Percentiles rank a stretch among this genome's conserved stretches.
Evolutionary conservation across 2,329 filamentous ascomycete genomes (phyloP).

Genomic region (Aspergillus quadricinctus): DNA sequence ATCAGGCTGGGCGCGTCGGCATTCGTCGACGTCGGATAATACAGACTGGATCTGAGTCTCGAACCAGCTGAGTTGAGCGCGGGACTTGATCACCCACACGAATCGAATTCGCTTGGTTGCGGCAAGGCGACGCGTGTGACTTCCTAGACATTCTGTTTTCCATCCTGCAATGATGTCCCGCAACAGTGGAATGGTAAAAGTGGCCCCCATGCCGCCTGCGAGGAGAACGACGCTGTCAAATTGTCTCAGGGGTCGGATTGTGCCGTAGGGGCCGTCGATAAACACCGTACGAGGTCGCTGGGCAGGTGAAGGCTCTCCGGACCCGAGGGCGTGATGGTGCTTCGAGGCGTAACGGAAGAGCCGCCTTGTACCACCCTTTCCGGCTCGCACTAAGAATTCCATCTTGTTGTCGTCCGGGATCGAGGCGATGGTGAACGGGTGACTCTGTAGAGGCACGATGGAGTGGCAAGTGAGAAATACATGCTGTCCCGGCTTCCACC

Average conservation of each 20-base stretch:
- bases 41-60: constrained; percentile 46
- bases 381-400: constrained; percentile 54
- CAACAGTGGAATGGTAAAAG: constrained; percentile 54
- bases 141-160: constrained; percentile 29
- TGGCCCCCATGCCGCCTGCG: constrained; percentile 57
- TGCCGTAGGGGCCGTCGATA: constrained; percentile 54
- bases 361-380: constrained; percentile 50
- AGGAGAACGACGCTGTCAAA: constrained; percentile 59
- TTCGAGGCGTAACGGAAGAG: constrained; percentile 51
- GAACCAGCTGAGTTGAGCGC: constrained; percentile 52
- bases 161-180: constrained; percentile 52
- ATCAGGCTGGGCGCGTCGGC: constrained; percentile 25
- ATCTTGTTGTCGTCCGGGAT: constrained; percentile 52
- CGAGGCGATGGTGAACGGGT: constrained; percentile 61
- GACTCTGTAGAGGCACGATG: constrained; percentile 55
- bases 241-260: constrained; percentile 49
- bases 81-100: constrained; percentile 57
- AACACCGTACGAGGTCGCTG: constrained; percentile 36
- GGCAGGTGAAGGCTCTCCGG: constrained; percentile 6
- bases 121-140: constrained; percentile 17
- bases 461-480: constrained; percentile 57
- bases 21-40: constrained; percentile 38
- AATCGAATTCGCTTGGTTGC: constrained; percentile 51
- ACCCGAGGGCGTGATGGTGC: constrained; percentile 20
- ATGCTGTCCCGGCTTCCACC: constrained; percentile 61